A percentile compares a stretch with the other conserved stretches of the same genome.
Conservation (phyloP, 306 rosid genomes). For the Mimosa bimucronata region DNA sequence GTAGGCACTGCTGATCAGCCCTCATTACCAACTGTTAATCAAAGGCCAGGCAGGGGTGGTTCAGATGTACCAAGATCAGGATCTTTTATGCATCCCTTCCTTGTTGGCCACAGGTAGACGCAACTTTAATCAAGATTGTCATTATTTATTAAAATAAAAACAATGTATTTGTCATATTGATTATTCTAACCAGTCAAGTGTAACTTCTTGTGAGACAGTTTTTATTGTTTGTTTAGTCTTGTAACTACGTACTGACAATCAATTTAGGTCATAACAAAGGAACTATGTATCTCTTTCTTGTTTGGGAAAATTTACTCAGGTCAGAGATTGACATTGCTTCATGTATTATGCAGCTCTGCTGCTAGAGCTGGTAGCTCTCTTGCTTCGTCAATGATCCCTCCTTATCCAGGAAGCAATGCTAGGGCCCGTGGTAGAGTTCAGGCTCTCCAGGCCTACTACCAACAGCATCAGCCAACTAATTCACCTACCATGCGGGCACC, state of each 20-base stretch:
- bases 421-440: slow-evolving; percentile 91
- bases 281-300: background rate
- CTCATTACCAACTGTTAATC: slow-evolving; percentile 62
- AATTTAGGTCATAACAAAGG: slow-evolving; percentile 10
- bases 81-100: slow-evolving; percentile 78
- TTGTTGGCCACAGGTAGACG: slow-evolving; percentile 84
- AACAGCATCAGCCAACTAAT: slow-evolving; percentile 78
- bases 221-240: background rate
- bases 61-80: slow-evolving; percentile 80
- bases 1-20: slow-evolving; percentile 71
- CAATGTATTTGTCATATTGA: background rate
- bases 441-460: slow-evolving; percentile 97
- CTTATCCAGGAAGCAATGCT: slow-evolving; percentile 96
- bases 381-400: slow-evolving; percentile 88
- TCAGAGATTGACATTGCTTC: slow-evolving; percentile 32
- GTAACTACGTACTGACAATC: background rate
- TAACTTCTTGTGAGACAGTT: slow-evolving; percentile 15
- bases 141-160: background rate
- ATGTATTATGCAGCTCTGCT: slow-evolving; percentile 64
- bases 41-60: slow-evolving; percentile 73
- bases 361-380: slow-evolving; percentile 89
- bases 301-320: slow-evolving; percentile 17
- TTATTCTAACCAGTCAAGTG: slow-evolving; percentile 3
- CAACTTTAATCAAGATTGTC: slow-evolving; percentile 27
- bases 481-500: slow-evolving; percentile 69